Base-by-base conservation (phyloP, 2,329 filamentous ascomycete genomes). In the Fusarium zealandicum region DNA sequence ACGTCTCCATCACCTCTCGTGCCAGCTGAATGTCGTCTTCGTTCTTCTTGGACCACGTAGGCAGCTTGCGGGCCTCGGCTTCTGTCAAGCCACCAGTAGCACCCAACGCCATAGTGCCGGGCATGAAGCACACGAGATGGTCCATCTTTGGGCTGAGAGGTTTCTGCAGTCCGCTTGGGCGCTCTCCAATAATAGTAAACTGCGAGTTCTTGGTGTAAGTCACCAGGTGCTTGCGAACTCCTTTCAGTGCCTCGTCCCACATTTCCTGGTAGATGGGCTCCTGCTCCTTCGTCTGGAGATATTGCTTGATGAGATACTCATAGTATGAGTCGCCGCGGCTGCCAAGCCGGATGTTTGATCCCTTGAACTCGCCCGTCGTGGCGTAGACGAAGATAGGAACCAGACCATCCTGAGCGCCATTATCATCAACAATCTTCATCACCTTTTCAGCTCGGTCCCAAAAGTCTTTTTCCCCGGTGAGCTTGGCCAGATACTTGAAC, bases 261-360 rank as follows among this genome's bases (percentile, higher is more conserved):
- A 99, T 90, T 12, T 95, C 90, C 61, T 88, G 81, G 74, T 99
- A 99, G 13, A 98, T 77, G 0, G 86, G 81, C 72, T 99, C 93
- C 69, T 93, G 82, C 71, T 90, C 86, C 51, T 90, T 90, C 11
- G 95, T 99, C 74, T 99, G 95, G 16, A 97, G 81, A 71, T 96
- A 98, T 73, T 99, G 95, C 78, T 99, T 99, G 79, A 98, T 96
- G 43, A 99, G 85, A 73, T 99, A 99, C 76, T 99, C 92, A 76
- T 99, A 99, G 76, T 98, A 99, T 40, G 93, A 97, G 77, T 99
- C 95, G 38, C 95, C 95, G 57, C 95, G 86, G 72, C 92, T 97
- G 32, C 95, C 95, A 17, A 98, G 82, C 14, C 95, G 90, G 68
- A 99, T 93, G 69, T 97, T 96, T 16, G 86, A 76, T 16, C 91